Percentiles rank a stretch among this genome's conserved stretches.
phyloP scores from a whole-genome alignment of 495 filamentous ascomycete species.

The Filosporella fistucella region DNA sequence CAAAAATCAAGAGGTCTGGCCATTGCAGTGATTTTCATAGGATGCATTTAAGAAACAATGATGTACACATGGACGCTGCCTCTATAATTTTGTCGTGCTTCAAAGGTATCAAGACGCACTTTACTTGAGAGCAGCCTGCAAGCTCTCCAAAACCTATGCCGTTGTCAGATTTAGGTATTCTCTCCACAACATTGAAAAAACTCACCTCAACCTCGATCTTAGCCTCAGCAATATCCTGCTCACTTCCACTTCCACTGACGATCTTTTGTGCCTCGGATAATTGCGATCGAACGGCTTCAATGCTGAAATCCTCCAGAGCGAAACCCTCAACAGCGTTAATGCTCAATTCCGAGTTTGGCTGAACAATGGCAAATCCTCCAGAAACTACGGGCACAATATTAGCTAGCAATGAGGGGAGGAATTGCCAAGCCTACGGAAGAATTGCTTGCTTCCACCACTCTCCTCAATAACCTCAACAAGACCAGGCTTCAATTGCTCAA shows the following conservation, averaged over 20 bases:
- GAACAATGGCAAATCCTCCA: constrained; percentile 94
- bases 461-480: constrained; percentile 95
- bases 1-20: too few relatives aligned
- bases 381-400: constrained; percentile 56
- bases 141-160: constrained; percentile 62
- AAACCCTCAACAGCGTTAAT: constrained; percentile 97
- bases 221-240: constrained; percentile 96
- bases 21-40: constrained; percentile 9
- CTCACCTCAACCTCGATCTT: constrained; percentile 97
- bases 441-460: constrained; percentile 84
- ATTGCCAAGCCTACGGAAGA: constrained; percentile 75
- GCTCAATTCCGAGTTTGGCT: constrained; percentile 90
- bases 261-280: constrained; percentile 95
- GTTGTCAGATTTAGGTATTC: constrained; percentile 9
- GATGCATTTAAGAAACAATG: constrained; percentile 25
- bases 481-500: constrained; percentile 97
- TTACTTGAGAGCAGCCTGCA: constrained; percentile 74
- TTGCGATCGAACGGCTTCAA: constrained; percentile 74
- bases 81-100: constrained; percentile 18
- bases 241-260: constrained; percentile 82
- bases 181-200: neutral
- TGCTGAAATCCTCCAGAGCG: constrained; percentile 91
- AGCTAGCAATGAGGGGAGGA: neutral
- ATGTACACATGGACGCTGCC: constrained; percentile 23
- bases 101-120: neutral